phyloP scores from a whole-genome alignment of 2,329 filamentous ascomycete genomes.

The Aspergillus sp. region DNA sequence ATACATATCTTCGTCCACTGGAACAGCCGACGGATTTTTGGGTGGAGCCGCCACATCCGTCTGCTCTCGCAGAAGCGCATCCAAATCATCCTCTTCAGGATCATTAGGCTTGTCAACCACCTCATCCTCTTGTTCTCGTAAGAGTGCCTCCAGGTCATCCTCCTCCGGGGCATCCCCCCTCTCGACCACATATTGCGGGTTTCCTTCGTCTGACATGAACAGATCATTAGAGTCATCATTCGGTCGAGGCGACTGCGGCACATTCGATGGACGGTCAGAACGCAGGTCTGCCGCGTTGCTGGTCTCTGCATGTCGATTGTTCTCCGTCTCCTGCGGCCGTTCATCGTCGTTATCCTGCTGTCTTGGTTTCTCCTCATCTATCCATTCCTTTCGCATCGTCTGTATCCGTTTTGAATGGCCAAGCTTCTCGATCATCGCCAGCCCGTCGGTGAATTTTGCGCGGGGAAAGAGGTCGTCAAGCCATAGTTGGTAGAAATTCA shows the following conservation, averaged over 20 bases:
- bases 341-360: constrained; percentile 3
- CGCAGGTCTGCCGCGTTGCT: neutral
- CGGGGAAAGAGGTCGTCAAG: constrained; percentile 94
- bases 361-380: constrained; percentile 63
- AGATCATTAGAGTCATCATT: constrained; percentile 14
- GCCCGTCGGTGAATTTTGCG: constrained; percentile 86
- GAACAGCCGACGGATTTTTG: constrained; percentile 57
- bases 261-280: neutral
- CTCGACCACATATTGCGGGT: constrained; percentile 11
- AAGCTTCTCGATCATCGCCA: constrained; percentile 87
- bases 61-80: constrained; percentile 49
- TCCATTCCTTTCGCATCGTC: constrained; percentile 75
- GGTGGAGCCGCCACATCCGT: constrained; percentile 25
- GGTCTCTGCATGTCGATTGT: neutral
- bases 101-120: neutral
- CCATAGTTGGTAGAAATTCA: constrained; percentile 94
- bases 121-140: constrained; percentile 46
- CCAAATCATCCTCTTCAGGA: no score
- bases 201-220: constrained; percentile 31
- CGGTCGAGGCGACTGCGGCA: neutral
- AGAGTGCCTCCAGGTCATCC: constrained; percentile 53
- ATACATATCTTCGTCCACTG: neutral
- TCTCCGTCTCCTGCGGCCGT: neutral
- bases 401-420: constrained; percentile 81
- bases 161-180: constrained; percentile 33